Conservation (phyloP, 345 rosid genomes). For the Anacardium occidentale region DNA sequence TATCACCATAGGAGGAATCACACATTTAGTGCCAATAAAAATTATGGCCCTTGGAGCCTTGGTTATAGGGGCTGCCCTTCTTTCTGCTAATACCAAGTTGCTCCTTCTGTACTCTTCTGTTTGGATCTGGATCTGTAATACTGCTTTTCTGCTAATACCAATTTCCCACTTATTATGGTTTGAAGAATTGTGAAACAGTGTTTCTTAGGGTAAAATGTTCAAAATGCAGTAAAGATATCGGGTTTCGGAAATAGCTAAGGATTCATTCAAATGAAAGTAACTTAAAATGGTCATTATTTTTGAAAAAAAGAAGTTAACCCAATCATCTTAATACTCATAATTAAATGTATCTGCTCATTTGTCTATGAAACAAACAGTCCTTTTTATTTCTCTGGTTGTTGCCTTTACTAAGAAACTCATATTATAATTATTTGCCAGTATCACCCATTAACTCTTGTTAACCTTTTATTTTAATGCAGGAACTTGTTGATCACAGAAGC, state of each 20-base stretch:
- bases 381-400: not conserved
- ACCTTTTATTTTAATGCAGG: constrained; percentile 40
- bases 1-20: no score
- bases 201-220: not conserved
- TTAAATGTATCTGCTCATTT: not conserved
- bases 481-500: constrained; percentile 66
- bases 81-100: not conserved
- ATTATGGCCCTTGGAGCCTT: not conserved
- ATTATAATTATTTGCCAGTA: not conserved
- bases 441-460: not conserved
- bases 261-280: not conserved
- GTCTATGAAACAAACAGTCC: not conserved
- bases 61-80: not conserved
- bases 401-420: not conserved
- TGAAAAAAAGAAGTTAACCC: not conserved
- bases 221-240: not conserved
- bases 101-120: not conserved
- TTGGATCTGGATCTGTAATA: not conserved
- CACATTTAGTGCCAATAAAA: no score
- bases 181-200: not conserved
- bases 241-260: not conserved
- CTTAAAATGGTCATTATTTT: not conserved
- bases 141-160: no score
- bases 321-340: not conserved
- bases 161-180: not conserved